Base-by-base conservation (phyloP, 805 yeast genomes). In the Brettanomyces sp. region DNA sequence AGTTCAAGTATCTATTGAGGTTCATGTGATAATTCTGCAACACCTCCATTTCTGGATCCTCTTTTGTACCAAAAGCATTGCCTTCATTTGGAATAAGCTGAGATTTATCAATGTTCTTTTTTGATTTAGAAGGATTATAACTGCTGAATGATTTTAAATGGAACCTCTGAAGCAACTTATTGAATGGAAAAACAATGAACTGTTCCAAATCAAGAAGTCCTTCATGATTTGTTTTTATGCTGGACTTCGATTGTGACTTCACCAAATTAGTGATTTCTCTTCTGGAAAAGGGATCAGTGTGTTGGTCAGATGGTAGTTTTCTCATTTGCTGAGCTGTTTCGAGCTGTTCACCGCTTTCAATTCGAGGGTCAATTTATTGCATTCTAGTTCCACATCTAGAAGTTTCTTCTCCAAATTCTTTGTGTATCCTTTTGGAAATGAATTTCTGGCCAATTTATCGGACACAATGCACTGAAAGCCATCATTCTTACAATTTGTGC, bases 391-490 rank as follows among this genome's bases (percentile, higher is more conserved):
- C 45, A 84, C 64, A 33, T 72, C 73, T 33, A 77, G 72, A 40
- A 85, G 67, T 53, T 77, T 79, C 46, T 70, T 71, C 56, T 85
- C 95, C 52, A 85, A 64, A 54, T 78, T 79, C 62, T 82, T 87
- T 1, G 95, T 85, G 56, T 85, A 85, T 0, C 93, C 91, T 55
- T 81, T 80, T 3, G 93, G 91, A 50, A 84, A 82, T 1, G 90
- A 85, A 49, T 88, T 69, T 62, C 95, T 70, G 0, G 89, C 79
- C 25, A 85, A 63, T 57, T 81, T 82, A 63, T 84, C 91, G 46
- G 84, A 76, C 3, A 84, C 83, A 37, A 78, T 74, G 60, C 95
- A 85, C 40, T 74, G 78, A 54, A 80, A 80, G 0, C 81, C 82
- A 39, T 80, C 77, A 50, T 75, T 75, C 34, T 67, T 64, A 57